Evolutionary conservation across 352 stramenopile genomes (phyloP).

Genomic region (Plasmopara viticola): DNA sequence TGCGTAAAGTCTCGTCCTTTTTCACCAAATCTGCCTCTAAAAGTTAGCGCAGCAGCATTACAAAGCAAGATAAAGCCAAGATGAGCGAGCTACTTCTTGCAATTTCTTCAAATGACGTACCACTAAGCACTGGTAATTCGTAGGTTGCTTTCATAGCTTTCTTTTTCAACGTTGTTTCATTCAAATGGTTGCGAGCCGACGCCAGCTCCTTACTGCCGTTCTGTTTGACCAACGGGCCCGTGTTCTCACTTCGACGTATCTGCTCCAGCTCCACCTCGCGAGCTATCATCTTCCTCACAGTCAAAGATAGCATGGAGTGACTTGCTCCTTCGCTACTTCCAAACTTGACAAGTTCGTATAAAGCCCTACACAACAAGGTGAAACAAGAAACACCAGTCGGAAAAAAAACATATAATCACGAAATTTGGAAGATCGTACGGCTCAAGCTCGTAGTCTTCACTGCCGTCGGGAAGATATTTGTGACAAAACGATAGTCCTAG

Average conservation of each 20-base stretch:
- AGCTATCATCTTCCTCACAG: conserved; percentile 70
- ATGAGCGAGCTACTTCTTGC: conserved; percentile 4
- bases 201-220: conserved; percentile 7
- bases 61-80: not conserved
- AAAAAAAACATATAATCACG: conserved; percentile 2
- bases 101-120: conserved; percentile 23
- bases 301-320: conserved; percentile 43
- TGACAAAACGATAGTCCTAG: conserved; percentile 70
- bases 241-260: conserved; percentile 59
- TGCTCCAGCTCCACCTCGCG: conserved; percentile 77
- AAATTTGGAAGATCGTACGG: conserved; percentile 39
- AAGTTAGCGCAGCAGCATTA: not conserved
- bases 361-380: conserved; percentile 28
- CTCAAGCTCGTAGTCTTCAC: conserved; percentile 66
- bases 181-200: conserved; percentile 3
- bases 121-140: conserved; percentile 45
- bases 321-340: conserved; percentile 25
- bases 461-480: conserved; percentile 60
- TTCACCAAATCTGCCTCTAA: conserved; percentile 51
- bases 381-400: conserved; percentile 2
- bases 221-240: conserved; percentile 5
- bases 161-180: conserved; percentile 20
- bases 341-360: conserved; percentile 72
- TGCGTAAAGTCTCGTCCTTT: conserved; percentile 56
- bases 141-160: conserved; percentile 33